Percentiles rank a stretch among this genome's conserved stretches.
phyloP scores from a whole-genome alignment of 2,329 filamentous ascomycete genomes.

The Diaporthe sp. region DNA sequence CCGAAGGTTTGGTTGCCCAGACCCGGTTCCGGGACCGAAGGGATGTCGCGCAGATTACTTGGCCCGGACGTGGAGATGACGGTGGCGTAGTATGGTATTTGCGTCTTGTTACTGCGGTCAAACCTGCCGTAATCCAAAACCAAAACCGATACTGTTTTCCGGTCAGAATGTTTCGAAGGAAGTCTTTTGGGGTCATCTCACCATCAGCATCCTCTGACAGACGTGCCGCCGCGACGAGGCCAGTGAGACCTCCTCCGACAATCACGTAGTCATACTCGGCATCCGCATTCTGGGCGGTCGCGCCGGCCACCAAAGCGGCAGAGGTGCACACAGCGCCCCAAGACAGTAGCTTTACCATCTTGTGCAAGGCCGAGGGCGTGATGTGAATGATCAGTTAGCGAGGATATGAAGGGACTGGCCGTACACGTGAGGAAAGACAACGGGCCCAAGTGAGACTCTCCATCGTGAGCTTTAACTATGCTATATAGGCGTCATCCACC shows the following conservation, averaged over 20 bases:
- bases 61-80: not conserved
- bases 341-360: constrained; percentile 2
- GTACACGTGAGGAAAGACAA: not conserved
- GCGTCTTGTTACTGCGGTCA: constrained; percentile 3
- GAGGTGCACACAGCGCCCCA: constrained; percentile 1
- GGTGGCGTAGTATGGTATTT: constrained; percentile 15
- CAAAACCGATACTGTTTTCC: constrained; percentile 1
- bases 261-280: constrained; percentile 19
- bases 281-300: not conserved
- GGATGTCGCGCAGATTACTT: constrained; percentile 12
- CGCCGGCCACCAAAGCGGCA: not conserved
- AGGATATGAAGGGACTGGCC: not conserved
- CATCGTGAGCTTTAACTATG: not conserved
- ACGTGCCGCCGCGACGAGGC: constrained; percentile 19
- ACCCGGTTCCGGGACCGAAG: not conserved
- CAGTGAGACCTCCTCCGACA: constrained; percentile 20
- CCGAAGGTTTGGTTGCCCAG: not conserved
- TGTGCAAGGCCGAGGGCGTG: not conserved
- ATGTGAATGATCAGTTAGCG: not conserved
- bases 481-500: not conserved
- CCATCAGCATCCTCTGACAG: constrained; percentile 10
- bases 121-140: constrained; percentile 14
- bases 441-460: not conserved
- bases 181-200: not conserved
- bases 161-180: not conserved